A percentile compares a stretch with the other conserved stretches of the same genome.
phyloP scores from a whole-genome alignment of 306 rosid genomes.

The Cucumis cinereus region DNA sequence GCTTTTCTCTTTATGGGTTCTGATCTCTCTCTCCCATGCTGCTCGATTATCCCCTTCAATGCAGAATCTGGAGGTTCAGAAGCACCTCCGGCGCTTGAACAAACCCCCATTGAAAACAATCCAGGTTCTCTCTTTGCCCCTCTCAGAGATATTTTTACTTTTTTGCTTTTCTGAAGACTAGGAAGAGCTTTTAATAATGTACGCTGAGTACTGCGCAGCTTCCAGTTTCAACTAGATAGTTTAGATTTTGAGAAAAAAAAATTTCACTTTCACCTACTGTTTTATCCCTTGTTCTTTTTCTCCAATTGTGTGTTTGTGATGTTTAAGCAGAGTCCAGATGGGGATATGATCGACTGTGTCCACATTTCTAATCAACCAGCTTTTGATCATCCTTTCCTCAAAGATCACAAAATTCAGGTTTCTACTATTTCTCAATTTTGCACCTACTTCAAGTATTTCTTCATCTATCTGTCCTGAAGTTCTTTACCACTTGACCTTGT shows the following conservation, averaged over 20 bases:
- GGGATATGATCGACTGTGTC: conserved; percentile 85
- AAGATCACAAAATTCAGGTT: conserved; percentile 81
- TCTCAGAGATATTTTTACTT: not conserved
- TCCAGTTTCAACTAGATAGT: not conserved
- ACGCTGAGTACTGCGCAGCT: not conserved
- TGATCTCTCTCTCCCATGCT: conserved; percentile 34
- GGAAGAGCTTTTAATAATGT: not conserved
- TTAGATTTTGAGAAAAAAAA: not conserved
- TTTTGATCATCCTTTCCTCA: conserved; percentile 92
- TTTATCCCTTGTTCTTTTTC: not conserved
- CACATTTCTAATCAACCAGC: conserved; percentile 83
- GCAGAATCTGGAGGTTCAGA: conserved; percentile 64
- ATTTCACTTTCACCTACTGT: not conserved
- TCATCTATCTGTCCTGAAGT: not conserved
- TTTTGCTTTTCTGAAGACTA: not conserved
- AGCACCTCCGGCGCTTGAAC: conserved; percentile 82
- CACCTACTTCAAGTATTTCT: not conserved
- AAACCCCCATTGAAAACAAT: conserved; percentile 71
- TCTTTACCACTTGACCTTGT: not conserved
- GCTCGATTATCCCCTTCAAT: conserved; percentile 49
- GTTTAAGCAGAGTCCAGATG: conserved; percentile 85
- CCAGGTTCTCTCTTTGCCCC: conserved; percentile 29
- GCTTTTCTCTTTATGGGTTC: conserved; percentile 30
- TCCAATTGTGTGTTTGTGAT: not conserved
- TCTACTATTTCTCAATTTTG: not conserved